These are phyloP conservation scores for Gloeostereum incarnatum DNA, from an alignment of 768 basidiomycete species.

Conservation along the genomic window DNA sequence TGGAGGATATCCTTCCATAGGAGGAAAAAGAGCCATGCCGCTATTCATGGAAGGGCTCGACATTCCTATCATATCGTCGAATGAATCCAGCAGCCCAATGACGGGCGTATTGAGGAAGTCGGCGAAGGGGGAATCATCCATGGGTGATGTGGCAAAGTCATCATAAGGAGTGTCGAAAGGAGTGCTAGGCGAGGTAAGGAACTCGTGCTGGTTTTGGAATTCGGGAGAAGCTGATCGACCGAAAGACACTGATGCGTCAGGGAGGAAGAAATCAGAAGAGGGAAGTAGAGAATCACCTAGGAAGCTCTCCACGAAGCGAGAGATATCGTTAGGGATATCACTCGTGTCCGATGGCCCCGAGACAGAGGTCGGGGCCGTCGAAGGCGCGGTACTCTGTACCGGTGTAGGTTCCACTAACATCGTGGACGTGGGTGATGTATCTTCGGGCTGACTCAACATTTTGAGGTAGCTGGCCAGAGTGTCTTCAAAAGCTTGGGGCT, in stretches of 20 bases:
- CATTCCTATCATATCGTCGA: background rate
- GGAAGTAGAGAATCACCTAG: background rate
- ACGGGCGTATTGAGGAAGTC: conserved; percentile 20
- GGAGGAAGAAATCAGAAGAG: conserved; percentile 10
- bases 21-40: background rate
- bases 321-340: background rate
- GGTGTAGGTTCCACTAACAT: conserved; percentile 52
- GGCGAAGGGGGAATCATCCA: conserved; percentile 23
- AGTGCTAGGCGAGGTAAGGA: conserved; percentile 20
- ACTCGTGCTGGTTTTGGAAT: conserved; percentile 8
- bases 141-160: conserved; percentile 23
- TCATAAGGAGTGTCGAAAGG: conserved; percentile 6
- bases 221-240: conserved; percentile 12
- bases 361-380: conserved; percentile 6
- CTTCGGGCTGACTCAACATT: no score
- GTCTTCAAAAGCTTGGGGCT: conserved; percentile 42
- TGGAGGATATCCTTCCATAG: conserved; percentile 1
- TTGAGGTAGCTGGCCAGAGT: conserved; percentile 57
- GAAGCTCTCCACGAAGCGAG: background rate
- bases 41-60: background rate
- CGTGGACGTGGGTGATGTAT: no score
- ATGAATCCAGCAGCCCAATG: background rate
- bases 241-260: conserved; percentile 11
- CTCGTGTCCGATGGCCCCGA: conserved; percentile 1
- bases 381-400: conserved; percentile 21